Evolutionary conservation across 2,329 filamentous ascomycete species (phyloP), one percentile per base, ranked within the genome.

Genomic region (Lojkania enalia): DNA sequence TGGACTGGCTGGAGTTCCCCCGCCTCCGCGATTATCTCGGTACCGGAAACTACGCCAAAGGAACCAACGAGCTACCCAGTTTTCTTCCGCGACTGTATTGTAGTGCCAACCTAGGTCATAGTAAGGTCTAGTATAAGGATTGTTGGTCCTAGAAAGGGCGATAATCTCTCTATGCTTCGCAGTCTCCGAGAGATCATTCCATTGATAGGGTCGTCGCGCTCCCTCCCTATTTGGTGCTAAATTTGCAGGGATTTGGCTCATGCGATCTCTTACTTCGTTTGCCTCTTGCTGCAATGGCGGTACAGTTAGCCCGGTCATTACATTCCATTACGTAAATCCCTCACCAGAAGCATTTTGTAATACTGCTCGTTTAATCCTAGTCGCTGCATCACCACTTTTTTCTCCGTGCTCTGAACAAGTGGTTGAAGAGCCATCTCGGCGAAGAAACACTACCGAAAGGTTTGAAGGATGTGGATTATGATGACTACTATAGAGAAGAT

Each of bases 21-120:
- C 7, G n/a, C n/a, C n/a, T 7, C n/a, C 23, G 7, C 74, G 70
- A 49, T 72, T 69, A 51, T 72, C 69, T 18, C 67, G 60, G 49
- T 74, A 76, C n/a, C 75, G 71, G 49, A 77, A 77, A 46, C 74
- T 73, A 53, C 77, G 75, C 75, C 75, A 78, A 4, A 78, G 65
- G 51, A 74, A 72, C 75, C 75, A 78, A n/a, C 71, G 64, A 20
- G 75, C 75, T 27, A 77, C 71, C 75, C 75, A 77, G 43, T 77
- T 78, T 35, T 68, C 65, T 50, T 75, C 71, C 32, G 70, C 70
- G 7, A 70, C 64, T 7, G 65, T 66, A 38, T 70, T 70, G 14
- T 55, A 60, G 42, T 73, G 73, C 19, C 63, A 63, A 12, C 74
- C 75, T 35, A 67, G 58, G 14, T 72, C 66, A 50, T 76, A 78